Conservation (phyloP, 805 yeast genomes). For the Nakazawaea ishiwadae region DNA sequence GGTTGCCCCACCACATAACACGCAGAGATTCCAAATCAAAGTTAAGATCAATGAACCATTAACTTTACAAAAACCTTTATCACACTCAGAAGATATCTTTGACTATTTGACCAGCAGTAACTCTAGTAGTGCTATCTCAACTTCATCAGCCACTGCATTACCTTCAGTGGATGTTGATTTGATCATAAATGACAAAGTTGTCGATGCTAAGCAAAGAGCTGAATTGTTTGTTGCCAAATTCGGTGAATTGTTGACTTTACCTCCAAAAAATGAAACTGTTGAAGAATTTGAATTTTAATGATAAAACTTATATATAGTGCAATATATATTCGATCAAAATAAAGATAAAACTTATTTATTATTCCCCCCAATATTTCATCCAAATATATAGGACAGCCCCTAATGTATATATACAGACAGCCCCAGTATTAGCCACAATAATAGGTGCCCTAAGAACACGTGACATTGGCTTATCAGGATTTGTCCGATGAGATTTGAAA, state of each 20-base stretch:
- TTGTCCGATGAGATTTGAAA: too few relatives aligned
- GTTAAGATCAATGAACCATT: constrained; percentile 24
- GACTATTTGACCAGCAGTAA: constrained; percentile 23
- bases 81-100: constrained; percentile 20
- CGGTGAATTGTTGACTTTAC: constrained; percentile 15
- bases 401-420: too few relatives aligned
- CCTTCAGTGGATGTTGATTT: constrained; percentile 31
- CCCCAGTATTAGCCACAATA: constrained; percentile 7
- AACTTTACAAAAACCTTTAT: too few relatives aligned
- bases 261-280: not conserved
- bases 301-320: too few relatives aligned
- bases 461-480: not conserved
- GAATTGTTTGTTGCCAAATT: constrained; percentile 24
- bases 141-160: constrained; percentile 16
- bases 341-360: too few relatives aligned
- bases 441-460: constrained; percentile 10
- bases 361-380: too few relatives aligned
- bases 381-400: too few relatives aligned
- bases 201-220: constrained; percentile 45
- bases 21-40: constrained; percentile 39
- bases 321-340: too few relatives aligned
- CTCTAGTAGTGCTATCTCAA: not conserved
- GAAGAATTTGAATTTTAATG: constrained; percentile 6
- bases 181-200: constrained; percentile 32
- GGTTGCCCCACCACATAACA: constrained; percentile 37